Conservation (phyloP, 495 filamentous ascomycete genomes). For the Cairneyella variabilis region DNA sequence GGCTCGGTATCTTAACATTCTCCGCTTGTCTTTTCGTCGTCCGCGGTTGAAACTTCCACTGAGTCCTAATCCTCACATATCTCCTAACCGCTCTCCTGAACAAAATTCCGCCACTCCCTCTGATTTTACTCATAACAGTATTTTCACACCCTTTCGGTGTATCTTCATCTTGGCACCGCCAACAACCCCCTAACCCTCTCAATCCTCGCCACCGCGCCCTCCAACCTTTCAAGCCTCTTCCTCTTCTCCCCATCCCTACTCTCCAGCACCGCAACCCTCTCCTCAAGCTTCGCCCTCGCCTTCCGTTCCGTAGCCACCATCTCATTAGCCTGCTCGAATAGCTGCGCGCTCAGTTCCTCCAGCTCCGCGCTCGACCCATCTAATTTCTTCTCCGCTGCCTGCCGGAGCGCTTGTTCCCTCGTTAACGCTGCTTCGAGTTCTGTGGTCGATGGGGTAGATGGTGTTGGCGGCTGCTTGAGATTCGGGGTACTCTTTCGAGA, state of each 20-base stretch:
- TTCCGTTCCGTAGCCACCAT: slow-evolving; percentile 92
- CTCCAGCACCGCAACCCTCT: slow-evolving; percentile 66
- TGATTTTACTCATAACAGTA: too few species aligned
- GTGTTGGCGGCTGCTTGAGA: slow-evolving; percentile 29
- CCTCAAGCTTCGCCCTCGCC: slow-evolving; percentile 74
- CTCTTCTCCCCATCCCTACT: slow-evolving; percentile 67
- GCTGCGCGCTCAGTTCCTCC: slow-evolving; percentile 79
- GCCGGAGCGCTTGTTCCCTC: slow-evolving; percentile 67
- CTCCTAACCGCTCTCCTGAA: slow-evolving; percentile 8
- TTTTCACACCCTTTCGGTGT: too few species aligned
- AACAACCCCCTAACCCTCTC: slow-evolving; percentile 65
- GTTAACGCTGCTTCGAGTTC: slow-evolving; percentile 68
- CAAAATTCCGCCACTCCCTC: background rate
- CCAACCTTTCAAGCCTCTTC: slow-evolving; percentile 65
- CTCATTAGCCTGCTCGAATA: slow-evolving; percentile 94
- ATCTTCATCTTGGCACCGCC: slow-evolving; percentile 21
- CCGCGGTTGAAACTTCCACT: background rate
- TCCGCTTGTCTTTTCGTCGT: background rate
- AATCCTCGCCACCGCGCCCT: slow-evolving; percentile 76
- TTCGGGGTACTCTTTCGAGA: slow-evolving; percentile 47
- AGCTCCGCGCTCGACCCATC: slow-evolving; percentile 71
- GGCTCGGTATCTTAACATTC: too few species aligned
- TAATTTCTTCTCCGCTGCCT: slow-evolving; percentile 70
- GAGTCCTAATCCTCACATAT: slow-evolving; percentile 11
- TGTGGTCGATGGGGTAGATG: slow-evolving; percentile 29